Base-by-base conservation (phyloP, 179 eudicot genomes). In the Silene vulgaris region DNA sequence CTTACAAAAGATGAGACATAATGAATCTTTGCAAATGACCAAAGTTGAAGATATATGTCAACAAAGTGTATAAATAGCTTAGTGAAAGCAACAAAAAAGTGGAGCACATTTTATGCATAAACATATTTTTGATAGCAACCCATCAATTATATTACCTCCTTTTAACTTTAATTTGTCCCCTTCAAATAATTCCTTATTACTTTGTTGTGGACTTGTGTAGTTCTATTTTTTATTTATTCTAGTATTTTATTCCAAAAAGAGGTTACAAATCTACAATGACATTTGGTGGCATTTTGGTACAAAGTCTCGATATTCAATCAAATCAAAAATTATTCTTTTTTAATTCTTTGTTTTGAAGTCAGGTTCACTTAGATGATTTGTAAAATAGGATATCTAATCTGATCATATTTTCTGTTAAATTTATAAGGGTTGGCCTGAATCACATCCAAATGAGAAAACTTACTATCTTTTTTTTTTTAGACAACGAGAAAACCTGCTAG, bases 1-100 rank as follows among this genome's bases (percentile, higher is more conserved):
- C 28, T 71, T 8, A 8, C 21, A 81, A 84, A 82, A 73, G 72
- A 65, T 60, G 85, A 74, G 80, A 86, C 87, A 86, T 69, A 54
- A 72, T 84, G 89, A 86, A 86, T 84, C 89, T 84, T 87, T 74
- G 65, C 79, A 84, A 83, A 78, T 71, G 84, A 87, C 84, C 73
- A 66, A 80, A 74, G 65, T 67, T 69, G 40, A 71, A 71, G 65
- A 72, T 50, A 78, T 74, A 72, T 52, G 74, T 77, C 72, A 62
- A 82, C 72, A 43, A 65, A 19, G 26, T 13, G 48, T 2, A 40
- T 19, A 5, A 17, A 8, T 40, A 40, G 48, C 11, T 40, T 40
- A 40, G 48, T 40, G 48, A 40, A 40, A 40, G 48, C 48, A 40
- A 40, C 2, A 40, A 40, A 40, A 40, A 40, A 40, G 48, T 40